Conservation (phyloP, 106 monocot genomes). For the Phalaenopsis aphrodite region DNA sequence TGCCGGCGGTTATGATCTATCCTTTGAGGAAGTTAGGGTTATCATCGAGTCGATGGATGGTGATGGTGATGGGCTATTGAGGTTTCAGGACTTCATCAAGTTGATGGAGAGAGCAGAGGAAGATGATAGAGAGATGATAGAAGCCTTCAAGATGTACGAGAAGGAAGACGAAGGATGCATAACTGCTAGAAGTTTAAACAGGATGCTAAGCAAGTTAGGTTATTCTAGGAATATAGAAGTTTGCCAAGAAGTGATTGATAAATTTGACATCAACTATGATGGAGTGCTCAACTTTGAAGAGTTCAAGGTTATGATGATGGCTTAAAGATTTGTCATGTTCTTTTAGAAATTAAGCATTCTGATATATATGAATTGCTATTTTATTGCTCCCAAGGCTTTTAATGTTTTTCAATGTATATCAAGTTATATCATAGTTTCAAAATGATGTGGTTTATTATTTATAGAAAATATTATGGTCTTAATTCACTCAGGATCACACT, state of each 20-base stretch:
- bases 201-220: conserved; percentile 31
- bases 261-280: no score
- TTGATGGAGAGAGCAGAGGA: conserved; percentile 24
- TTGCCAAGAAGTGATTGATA: conserved; percentile 8
- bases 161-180: conserved; percentile 30
- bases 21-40: conserved; percentile 24
- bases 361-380: no score
- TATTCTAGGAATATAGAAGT: conserved; percentile 23
- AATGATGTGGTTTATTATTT: no score
- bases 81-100: conserved; percentile 30
- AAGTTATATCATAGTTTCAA: no score
- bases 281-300: no score
- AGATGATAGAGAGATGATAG: conserved; percentile 24
- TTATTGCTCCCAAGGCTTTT: no score
- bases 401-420: no score
- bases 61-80: conserved; percentile 41
- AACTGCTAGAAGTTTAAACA: conserved; percentile 33
- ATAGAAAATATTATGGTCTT: no score
- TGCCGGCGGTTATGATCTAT: conserved; percentile 15
- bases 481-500: no score
- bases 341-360: no score
- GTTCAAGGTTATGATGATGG: no score
- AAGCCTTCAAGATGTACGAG: conserved; percentile 46
- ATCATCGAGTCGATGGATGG: conserved; percentile 21
- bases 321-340: no score